phyloP scores from a whole-genome alignment of 805 yeast genomes.

The Kluyveromyces nonfermentans region DNA sequence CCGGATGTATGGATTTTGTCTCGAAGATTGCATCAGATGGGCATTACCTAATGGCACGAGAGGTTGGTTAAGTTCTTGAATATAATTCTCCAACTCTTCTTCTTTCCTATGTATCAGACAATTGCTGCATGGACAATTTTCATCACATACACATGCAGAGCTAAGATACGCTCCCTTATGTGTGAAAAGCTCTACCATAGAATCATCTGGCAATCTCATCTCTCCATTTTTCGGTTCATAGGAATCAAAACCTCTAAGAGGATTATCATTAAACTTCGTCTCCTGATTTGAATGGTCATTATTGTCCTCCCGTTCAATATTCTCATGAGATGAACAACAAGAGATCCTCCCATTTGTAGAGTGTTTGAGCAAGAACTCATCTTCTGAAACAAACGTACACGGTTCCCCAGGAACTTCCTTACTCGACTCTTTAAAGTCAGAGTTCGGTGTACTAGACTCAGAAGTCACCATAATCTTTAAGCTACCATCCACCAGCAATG shows the following conservation, averaged over 20 bases:
- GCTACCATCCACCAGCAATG: constrained; percentile 22
- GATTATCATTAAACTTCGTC: neutral
- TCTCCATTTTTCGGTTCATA: neutral
- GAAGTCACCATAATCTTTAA: constrained; percentile 19
- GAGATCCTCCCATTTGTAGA: neutral
- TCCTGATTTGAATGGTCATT: neutral
- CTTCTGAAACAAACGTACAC: constrained; percentile 18
- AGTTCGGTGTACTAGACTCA: constrained; percentile 2
- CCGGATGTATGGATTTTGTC: constrained; percentile 4
- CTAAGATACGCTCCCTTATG: constrained; percentile 27
- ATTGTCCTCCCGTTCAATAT: neutral
- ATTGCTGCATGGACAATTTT: constrained; percentile 26
- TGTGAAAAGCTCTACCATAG: constrained; percentile 25
- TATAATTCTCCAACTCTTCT: constrained; percentile 23
- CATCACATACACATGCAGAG: constrained; percentile 27
- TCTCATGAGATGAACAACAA: neutral
- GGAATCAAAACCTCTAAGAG: neutral
- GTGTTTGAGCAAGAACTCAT: constrained; percentile 18
- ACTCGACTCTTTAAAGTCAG: constrained; percentile 1
- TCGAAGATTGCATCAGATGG: constrained; percentile 5
- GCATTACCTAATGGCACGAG: constrained; percentile 23
- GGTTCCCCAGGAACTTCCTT: neutral
- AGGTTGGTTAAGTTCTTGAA: constrained; percentile 25
- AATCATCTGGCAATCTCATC: constrained; percentile 1
- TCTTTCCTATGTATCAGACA: constrained; percentile 30